Base-by-base conservation (phyloP, 2,329 filamentous ascomycete species). In the Pseudocercospora vitis region DNA sequence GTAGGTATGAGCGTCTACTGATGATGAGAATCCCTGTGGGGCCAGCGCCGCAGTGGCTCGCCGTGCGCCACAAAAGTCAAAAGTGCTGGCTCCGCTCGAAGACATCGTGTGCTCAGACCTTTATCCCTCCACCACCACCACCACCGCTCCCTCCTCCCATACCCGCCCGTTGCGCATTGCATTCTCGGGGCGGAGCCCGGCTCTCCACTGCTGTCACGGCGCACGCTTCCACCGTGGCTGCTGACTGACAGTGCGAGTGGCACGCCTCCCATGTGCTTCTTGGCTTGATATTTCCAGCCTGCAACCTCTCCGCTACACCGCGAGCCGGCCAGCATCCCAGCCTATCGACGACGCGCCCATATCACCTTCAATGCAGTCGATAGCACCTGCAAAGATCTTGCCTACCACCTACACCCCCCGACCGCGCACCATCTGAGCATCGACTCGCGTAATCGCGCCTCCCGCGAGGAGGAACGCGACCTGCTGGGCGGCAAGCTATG, bases 401-500 rank as follows among this genome's bases (percentile, higher is more conserved):
- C 16, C 35, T 40, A 23, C 40, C 40, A 29, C 40, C 23, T 45
- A 19, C 16, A 16, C 40, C 7, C n/a, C 40, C 2, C 23, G 9
- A 26, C n/a, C 40, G 7, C 2, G 3, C 23, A 4, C 19, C 21
- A n/a, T 29, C 40, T 45, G 40, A 45, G 24, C 40, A 45, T 19
- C 23, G n/a, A 19, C 21, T 26, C 23, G 40, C n/a, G 21, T n/a
- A n/a, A 35, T 35, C 40, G 24, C 40, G 40, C 40, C 40, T 26
- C 40, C n/a, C 40, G 40, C 23, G 21, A 18, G 21, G 21, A 45
- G 21, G 23, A 29, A 19, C 40, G 12, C 24, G n/a, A 18, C 14
- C 40, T 45, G 23, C 23, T 45, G 40, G 35, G 5, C 40, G n/a
- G 24, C 24, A 29, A 45, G 40, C 40, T n/a, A 55, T 55, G 53